phyloP scores from a whole-genome alignment of 441 rosid species.

The Gossypium schwendimanii region DNA sequence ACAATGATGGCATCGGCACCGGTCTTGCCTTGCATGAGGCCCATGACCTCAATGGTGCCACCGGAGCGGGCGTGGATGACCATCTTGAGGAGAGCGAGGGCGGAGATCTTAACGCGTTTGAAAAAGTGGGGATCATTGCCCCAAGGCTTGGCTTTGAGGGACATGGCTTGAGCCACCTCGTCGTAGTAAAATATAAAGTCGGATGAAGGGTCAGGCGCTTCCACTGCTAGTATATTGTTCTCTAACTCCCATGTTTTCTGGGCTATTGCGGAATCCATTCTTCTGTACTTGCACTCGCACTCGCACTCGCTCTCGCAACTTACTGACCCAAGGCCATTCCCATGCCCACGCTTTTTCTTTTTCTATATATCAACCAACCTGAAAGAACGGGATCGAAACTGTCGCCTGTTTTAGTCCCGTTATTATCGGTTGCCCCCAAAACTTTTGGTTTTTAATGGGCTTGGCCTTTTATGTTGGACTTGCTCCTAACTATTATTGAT shows the following conservation, averaged over 20 bases:
- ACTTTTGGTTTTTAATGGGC: neutral
- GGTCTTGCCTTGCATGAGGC: conserved; percentile 94
- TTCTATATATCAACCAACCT: neutral
- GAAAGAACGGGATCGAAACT: neutral
- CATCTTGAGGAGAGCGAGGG: conserved; percentile 93
- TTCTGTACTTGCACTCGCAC: neutral
- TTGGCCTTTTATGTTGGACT: neutral
- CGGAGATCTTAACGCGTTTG: conserved; percentile 90
- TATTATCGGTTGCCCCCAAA: neutral
- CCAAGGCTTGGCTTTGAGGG: conserved; percentile 93
- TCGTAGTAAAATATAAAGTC: conserved; percentile 83
- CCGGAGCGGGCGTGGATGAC: conserved; percentile 98
- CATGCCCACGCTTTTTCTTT: neutral
- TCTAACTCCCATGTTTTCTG: conserved; percentile 95
- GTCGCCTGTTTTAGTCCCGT: neutral
- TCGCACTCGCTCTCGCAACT: neutral
- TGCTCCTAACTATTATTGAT: neutral
- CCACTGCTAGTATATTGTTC: conserved; percentile 62
- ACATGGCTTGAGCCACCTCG: conserved; percentile 52
- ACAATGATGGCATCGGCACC: conserved; percentile 92
- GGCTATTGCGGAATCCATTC: conserved; percentile 66
- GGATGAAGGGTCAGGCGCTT: conserved; percentile 43
- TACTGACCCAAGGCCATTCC: neutral
- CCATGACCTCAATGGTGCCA: conserved; percentile 96
- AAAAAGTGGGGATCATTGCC: conserved; percentile 88